Base-by-base conservation (phyloP, 805 yeast species). In the Spathaspora boniae region DNA sequence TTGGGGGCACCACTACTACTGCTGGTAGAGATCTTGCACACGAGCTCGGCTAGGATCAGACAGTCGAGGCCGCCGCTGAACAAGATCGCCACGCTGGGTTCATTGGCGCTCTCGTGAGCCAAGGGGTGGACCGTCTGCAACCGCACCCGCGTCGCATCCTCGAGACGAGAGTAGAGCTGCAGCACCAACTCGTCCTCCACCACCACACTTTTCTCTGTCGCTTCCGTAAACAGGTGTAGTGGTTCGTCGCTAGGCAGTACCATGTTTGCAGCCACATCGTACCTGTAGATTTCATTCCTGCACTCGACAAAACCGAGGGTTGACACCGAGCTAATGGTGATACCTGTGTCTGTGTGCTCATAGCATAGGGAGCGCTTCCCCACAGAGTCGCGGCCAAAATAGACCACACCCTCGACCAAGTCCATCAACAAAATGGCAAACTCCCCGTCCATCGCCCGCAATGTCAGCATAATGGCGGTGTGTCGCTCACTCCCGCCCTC, bases 11-110 rank as follows among this genome's bases (percentile, higher is more conserved):
- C 11, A 11, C 23, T 31, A 9, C 19, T 27, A 6, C 7, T 6
- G 7, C 22, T 7, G 2, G 30, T 12, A 5, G 21, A 7, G n/a
- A 29, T 16, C 32, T 54, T 53, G 31, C 56, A 44, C 12, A 59
- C 58, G 3, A 82, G 32, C 0, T 79, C 76, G 0, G 94, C 88
- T 16, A 93, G 50, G 0, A 91, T 59, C 0, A 97, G 82, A 56
- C 98, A 93, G 52, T 93, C 99, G 4, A 93, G 65, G 0, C 99
- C 99, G 2, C 99, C 99, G 29, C 96, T 86, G 52, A 89, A 93
- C 21, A 93, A 58, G 0, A 93, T 65, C 65, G 54, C 54, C 31
- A 41, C 42, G 26, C 27, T 45, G 9, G 43, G 34, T 5, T 60
- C 54, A 6, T 53, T 39, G 4, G 59, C 52, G 28, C 55, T 57